Conservation (phyloP, 2,329 filamentous ascomycete genomes). For the Leptosphaerulina australis region DNA sequence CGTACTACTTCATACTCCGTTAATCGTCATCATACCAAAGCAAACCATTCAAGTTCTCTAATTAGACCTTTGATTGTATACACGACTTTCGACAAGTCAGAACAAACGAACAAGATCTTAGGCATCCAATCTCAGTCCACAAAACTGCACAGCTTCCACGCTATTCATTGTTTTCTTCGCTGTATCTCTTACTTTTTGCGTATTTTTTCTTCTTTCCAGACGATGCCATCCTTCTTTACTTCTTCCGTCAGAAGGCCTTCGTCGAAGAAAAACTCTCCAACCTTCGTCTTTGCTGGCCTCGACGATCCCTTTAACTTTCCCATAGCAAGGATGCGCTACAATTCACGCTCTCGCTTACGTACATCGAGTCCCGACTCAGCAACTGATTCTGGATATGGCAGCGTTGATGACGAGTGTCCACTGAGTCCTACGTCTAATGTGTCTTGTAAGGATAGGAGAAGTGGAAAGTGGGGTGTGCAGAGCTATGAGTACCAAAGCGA, state of each 20-base stretch:
- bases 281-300: conserved; percentile 15
- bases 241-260: neutral
- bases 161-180: neutral
- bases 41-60: neutral
- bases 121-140: neutral
- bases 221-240: conserved; percentile 11
- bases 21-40: neutral
- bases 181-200: neutral
- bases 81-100: conserved; percentile 1
- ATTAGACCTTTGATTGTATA: neutral
- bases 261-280: neutral
- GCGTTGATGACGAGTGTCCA: conserved; percentile 19
- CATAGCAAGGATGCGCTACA: conserved; percentile 4
- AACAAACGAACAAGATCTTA: neutral
- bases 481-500: conserved; percentile 10
- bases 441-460: neutral
- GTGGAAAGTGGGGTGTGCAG: conserved; percentile 1
- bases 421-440: neutral
- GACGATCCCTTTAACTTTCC: conserved; percentile 18
- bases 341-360: neutral
- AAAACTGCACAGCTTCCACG: neutral
- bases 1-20: neutral
- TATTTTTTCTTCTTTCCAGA: neutral
- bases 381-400: conserved; percentile 25
- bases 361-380: conserved; percentile 3